Percentiles rank a stretch among this genome's conserved stretches.
phyloP scores from a whole-genome alignment of 2,329 filamentous ascomycete genomes.

The Aspergillus luchuensis region DNA sequence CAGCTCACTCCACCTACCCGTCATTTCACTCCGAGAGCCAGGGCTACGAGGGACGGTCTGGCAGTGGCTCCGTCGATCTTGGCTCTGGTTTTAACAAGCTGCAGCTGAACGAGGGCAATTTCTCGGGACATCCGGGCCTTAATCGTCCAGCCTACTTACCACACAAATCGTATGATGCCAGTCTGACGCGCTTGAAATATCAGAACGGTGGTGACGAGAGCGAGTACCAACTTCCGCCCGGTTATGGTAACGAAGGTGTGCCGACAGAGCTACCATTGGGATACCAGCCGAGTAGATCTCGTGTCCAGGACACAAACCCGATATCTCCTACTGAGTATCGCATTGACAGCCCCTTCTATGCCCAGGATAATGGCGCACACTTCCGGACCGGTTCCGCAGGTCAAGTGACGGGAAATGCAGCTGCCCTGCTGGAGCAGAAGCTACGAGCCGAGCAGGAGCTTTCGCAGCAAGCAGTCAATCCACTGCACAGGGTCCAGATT shows the following conservation, averaged over 20 bases:
- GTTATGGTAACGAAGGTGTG: slow-evolving; percentile 30
- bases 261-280: slow-evolving; percentile 36
- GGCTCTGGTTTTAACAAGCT: slow-evolving; percentile 36
- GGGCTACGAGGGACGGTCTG: slow-evolving; percentile 35
- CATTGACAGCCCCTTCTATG: slow-evolving; percentile 50
- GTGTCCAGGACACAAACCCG: slow-evolving; percentile 48
- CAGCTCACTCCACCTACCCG: slow-evolving; percentile 40
- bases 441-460: slow-evolving; percentile 48
- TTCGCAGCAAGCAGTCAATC: slow-evolving; percentile 27
- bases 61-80: slow-evolving; percentile 34
- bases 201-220: slow-evolving; percentile 31
- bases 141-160: slow-evolving; percentile 35
- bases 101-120: slow-evolving; percentile 38
- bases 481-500: slow-evolving; percentile 36
- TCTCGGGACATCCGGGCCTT: slow-evolving; percentile 31
- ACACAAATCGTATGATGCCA: slow-evolving; percentile 49
- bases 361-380: slow-evolving; percentile 48
- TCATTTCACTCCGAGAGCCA: slow-evolving; percentile 45
- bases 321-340: slow-evolving; percentile 52
- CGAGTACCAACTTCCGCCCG: slow-evolving; percentile 29
- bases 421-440: slow-evolving; percentile 52
- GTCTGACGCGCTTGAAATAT: slow-evolving; percentile 48
- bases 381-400: slow-evolving; percentile 48
- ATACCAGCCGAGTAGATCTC: slow-evolving; percentile 42
- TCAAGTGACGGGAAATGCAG: slow-evolving; percentile 47